Evolutionary conservation across 768 basidiomycete species (phyloP), one percentile per base, ranked within the genome.

Genomic region (Russula lepida): DNA sequence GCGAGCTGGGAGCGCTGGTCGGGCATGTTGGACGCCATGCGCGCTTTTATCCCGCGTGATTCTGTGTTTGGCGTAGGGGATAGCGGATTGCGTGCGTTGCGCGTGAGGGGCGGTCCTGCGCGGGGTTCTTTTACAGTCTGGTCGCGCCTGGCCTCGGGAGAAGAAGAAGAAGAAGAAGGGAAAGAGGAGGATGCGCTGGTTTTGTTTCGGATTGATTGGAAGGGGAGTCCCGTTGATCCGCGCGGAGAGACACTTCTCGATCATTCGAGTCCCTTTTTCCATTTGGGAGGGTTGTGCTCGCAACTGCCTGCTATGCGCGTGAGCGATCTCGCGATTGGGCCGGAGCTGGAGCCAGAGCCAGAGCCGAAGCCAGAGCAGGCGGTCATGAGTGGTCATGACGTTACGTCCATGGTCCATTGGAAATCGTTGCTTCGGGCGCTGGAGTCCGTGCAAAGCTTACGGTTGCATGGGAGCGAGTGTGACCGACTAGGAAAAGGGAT

Each of bases 231-330:
- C 30, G 25, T 54, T 30, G 62, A 63, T 39, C 56, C 56, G 12
- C 43, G 13, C 5, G 37, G 52, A 12, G 56, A 52, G 50, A 47
- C 27, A 11, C 7, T 63, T 47, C 44, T 43, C 37, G 62, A 54
- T 17, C 62, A 58, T 30, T 53, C 62, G 44, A 63, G 62, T 46
- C 62, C 62, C 4, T 63, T 63, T 15, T 58, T 54, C 47, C 62
- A 63, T 51, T 46, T 63, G 37, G 46, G 46, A 0, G 30, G 28
- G n/a, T 47, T 63, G 30, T 63, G 62, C 39, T 15, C 13, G 15
- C 37, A 54, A 17, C 27, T 63, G 30, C 35, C 46, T 15, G n/a
- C 39, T 17, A 21, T 30, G 46, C 30, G 15, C 39, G 56, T 63
- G 49, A 21, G 27, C 0, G 44, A 49, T 0, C 62, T 63, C 21